Conservation (phyloP, 192 early-diverging fungal genomes). For the Entrophospora sp. region DNA sequence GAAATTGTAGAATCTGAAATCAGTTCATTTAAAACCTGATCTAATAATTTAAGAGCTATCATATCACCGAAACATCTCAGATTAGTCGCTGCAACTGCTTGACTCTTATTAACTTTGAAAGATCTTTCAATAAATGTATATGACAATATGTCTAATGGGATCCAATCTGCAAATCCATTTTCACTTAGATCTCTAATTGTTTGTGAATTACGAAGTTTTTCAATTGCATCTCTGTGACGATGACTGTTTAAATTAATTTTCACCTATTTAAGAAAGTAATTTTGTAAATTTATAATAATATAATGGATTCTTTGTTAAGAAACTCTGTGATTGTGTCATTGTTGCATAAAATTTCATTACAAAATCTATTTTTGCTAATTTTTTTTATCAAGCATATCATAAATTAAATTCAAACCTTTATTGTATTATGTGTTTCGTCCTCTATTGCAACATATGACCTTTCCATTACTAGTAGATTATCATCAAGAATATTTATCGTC, state of each 20-base stretch:
- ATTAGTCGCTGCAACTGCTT: background rate
- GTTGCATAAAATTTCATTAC: too few species aligned
- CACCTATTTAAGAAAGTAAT: background rate
- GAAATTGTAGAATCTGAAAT: background rate
- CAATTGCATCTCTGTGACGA: background rate
- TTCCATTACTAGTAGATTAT: too few species aligned
- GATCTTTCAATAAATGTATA: background rate
- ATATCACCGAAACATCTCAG: background rate
- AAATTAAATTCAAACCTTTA: too few species aligned
- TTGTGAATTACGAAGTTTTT: background rate
- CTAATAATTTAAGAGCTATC: background rate
- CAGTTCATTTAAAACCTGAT: background rate
- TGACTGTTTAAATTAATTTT: background rate
- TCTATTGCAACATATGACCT: too few species aligned
- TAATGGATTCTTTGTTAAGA: background rate
- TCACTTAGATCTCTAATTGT: background rate
- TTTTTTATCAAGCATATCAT: too few species aligned
- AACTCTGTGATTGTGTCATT: too few species aligned
- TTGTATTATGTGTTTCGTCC: too few species aligned
- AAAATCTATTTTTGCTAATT: too few species aligned
- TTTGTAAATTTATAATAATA: background rate
- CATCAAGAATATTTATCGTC: too few species aligned
- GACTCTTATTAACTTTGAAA: background rate
- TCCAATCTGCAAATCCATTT: constrained; percentile 13
- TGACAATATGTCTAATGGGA: background rate